Evolutionary conservation across 805 yeast genomes (phyloP).

Genomic region (Teunomyces gatunensis): DNA sequence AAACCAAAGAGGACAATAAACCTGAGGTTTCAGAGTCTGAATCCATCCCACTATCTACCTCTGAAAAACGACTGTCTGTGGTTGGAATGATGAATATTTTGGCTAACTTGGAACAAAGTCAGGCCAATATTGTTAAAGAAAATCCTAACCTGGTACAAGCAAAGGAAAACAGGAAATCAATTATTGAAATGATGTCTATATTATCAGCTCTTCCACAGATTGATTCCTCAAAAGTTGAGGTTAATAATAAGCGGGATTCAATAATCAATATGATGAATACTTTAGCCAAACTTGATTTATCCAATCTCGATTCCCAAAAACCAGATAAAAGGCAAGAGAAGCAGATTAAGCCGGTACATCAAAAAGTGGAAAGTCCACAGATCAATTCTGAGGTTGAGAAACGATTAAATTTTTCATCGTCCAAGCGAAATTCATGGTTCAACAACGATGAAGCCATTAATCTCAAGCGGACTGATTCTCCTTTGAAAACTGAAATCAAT

Average conservation of each 20-base stretch:
- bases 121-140: conserved; percentile 9
- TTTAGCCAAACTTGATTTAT: conserved; percentile 13
- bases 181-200: conserved; percentile 31
- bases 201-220: conserved; percentile 15
- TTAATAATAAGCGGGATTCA: conserved; percentile 15
- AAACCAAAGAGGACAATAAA: background rate
- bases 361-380: too few species aligned
- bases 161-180: conserved; percentile 24
- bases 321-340: background rate
- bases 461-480: conserved; percentile 6
- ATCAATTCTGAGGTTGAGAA: too few species aligned
- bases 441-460: conserved; percentile 24
- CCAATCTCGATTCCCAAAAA: background rate
- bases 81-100: conserved; percentile 14
- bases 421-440: conserved; percentile 30
- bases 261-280: conserved; percentile 25
- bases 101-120: conserved; percentile 11
- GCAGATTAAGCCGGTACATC: background rate
- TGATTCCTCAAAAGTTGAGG: background rate
- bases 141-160: conserved; percentile 8
- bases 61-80: conserved; percentile 11
- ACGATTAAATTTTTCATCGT: background rate
- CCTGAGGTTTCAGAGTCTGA: background rate
- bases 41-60: background rate
- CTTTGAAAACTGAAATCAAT: background rate